A percentile compares a stretch with the other conserved stretches of the same genome.
Conservation (phyloP, 495 filamentous ascomycete species). For the Penicillium lividum region DNA sequence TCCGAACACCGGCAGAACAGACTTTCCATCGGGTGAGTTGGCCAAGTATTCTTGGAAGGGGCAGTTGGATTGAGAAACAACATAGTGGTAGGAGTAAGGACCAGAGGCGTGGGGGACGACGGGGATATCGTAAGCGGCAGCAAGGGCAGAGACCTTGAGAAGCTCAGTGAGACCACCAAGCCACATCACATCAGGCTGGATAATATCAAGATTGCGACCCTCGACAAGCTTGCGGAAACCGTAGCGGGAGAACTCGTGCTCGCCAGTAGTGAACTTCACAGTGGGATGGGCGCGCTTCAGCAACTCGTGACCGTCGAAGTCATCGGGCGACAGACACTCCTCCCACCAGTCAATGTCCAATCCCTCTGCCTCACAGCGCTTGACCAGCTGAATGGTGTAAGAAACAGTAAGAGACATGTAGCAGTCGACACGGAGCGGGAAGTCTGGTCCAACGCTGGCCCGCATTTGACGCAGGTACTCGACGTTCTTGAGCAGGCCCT, state of each 20-base stretch:
- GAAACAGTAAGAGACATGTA: constrained; percentile 93
- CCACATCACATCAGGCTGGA: constrained; percentile 98
- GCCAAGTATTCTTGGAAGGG: constrained; percentile 95
- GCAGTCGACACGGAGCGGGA: constrained; percentile 92
- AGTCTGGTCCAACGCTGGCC: constrained; percentile 81
- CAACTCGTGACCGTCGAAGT: constrained; percentile 83
- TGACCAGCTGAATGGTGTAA: constrained; percentile 88
- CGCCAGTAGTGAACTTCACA: constrained; percentile 92
- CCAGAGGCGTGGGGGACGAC: constrained; percentile 93
- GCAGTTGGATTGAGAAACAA: constrained; percentile 84
- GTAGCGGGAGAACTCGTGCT: constrained; percentile 90
- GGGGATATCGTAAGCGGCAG: constrained; percentile 87
- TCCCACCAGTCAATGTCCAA: constrained; percentile 97
- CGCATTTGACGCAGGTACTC: constrained; percentile 84
- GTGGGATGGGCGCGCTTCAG: constrained; percentile 87
- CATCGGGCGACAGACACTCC: constrained; percentile 85
- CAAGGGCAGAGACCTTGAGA: constrained; percentile 83
- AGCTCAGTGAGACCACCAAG: constrained; percentile 89
- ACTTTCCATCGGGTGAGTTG: constrained; percentile 87
- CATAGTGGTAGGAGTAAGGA: constrained; percentile 93
- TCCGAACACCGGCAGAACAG: constrained; percentile 85
- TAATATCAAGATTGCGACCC: constrained; percentile 86
- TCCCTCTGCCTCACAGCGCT: constrained; percentile 72
- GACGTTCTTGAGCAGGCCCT: constrained; percentile 81
- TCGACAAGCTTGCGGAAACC: constrained; percentile 94